phyloP scores from a whole-genome alignment of 352 stramenopile species.

The Pythium phragmitis region DNA sequence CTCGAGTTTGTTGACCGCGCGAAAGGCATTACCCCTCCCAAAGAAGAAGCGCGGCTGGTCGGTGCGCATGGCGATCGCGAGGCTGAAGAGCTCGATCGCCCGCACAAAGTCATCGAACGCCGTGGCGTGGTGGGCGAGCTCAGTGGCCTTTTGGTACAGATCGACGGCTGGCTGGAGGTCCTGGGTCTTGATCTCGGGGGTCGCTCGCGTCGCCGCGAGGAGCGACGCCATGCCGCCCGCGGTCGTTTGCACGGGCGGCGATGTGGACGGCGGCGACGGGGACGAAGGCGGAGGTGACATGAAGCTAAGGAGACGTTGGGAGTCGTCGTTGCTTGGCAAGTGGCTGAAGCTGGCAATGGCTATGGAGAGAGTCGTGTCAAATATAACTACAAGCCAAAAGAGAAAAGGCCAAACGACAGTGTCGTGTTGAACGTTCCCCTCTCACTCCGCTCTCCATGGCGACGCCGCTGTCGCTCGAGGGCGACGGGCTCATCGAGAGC shows the following conservation, averaged over 20 bases:
- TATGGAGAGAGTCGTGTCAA: constrained; percentile 2
- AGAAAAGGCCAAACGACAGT: neutral
- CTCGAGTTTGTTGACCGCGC: constrained; percentile 68
- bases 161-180: constrained; percentile 75
- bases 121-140: constrained; percentile 56
- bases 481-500: constrained; percentile 86
- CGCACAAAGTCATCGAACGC: constrained; percentile 62
- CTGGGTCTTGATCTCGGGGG: constrained; percentile 54
- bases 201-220: constrained; percentile 23
- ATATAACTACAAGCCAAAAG: constrained; percentile 12
- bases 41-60: constrained; percentile 78
- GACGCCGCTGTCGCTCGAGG: constrained; percentile 66
- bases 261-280: neutral
- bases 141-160: constrained; percentile 74
- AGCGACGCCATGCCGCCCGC: neutral
- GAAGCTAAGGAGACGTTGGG: neutral
- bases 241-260: neutral
- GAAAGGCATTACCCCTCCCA: constrained; percentile 69
- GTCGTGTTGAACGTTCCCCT: neutral
- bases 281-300: neutral
- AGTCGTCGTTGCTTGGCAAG: no score
- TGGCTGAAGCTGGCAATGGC: no score
- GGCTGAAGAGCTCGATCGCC: constrained; percentile 72
- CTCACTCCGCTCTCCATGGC: constrained; percentile 38
- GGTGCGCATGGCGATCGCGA: constrained; percentile 69